Evolutionary conservation across 345 rosid genomes (phyloP).

Genomic region (Brassica incana): DNA sequence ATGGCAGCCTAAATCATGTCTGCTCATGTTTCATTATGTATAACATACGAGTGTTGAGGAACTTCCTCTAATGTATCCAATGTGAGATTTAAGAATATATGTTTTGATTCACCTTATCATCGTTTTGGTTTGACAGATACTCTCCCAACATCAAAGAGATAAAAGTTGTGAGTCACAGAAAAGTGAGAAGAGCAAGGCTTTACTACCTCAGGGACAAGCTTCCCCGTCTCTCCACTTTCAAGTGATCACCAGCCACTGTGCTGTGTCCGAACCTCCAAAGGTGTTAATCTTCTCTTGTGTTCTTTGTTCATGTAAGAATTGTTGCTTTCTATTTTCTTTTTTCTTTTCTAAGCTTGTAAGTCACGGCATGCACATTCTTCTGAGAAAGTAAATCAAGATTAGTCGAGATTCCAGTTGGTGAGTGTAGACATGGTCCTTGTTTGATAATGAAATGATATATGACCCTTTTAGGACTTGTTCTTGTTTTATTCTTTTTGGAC

Average conservation of each 20-base stretch:
- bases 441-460: constrained; percentile 13
- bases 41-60: neutral
- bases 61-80: neutral
- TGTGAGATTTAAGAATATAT: constrained; percentile 9
- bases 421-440: constrained; percentile 22
- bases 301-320: constrained; percentile 19
- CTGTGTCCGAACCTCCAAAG: constrained; percentile 4
- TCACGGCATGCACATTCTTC: constrained; percentile 25
- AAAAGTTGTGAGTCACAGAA: constrained; percentile 65
- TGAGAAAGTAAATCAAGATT: constrained; percentile 24
- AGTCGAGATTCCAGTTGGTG: constrained; percentile 5
- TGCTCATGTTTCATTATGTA: constrained; percentile 18
- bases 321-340: neutral
- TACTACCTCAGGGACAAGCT: constrained; percentile 90
- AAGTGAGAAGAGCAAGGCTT: constrained; percentile 89
- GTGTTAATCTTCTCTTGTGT: constrained; percentile 9
- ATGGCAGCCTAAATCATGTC: constrained; percentile 4
- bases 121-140: constrained; percentile 51
- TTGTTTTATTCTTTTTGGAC: neutral
- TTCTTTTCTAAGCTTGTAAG: neutral
- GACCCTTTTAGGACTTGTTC: neutral
- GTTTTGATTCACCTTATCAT: neutral
- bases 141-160: constrained; percentile 87
- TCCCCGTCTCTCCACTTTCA: constrained; percentile 92
- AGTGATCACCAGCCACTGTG: constrained; percentile 43